Evolutionary conservation across 179 eudicot species (phyloP), one percentile per base, ranked within the genome.

Genomic region (Silene noctiflora): DNA sequence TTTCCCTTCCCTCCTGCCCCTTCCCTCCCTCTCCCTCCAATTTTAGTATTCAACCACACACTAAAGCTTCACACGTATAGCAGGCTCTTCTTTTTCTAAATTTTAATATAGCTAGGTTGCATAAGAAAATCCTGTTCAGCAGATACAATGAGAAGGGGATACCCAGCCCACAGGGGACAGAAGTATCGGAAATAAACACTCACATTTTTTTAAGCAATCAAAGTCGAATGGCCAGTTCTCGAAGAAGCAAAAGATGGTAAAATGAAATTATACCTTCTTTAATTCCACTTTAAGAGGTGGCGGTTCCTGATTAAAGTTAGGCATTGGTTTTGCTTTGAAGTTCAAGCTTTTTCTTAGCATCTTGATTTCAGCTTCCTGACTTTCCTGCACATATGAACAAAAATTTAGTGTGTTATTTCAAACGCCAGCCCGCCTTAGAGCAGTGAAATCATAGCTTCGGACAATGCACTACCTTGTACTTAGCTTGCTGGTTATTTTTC

Each of bases 251-350:
- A 35, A 66, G 63, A 25, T 14, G 60, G 56, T 48, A 46, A 46
- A 48, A 3, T 69, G 33, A 73, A 35, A 11, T 0, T 9, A 27
- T 81, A 90, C 98, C 97, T 94, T 94, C 87, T 92, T 92, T n/a
- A 92, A 69, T 83, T 92, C 97, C 62, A 71, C 88, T 81, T 92
- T 94, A 46, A 94, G 87, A 73, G 97, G 94, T 72, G 91, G 81
- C 21, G 98, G 97, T 74, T 92, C 98, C 83, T 94, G 94, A 85
- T 94, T 92, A 78, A 94, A 94, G 84, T 78, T 94, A 62, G 98
- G 98, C 96, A 94, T 88, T 24, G 98, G 98, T 51, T 96, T 85
- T 59, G 98, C 98, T 84, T 94, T 92, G 73, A 94, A 94, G 75
- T 82, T 87, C 87, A 94, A 85, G 77, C 84, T 92, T 80, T 92